Percentiles rank a stretch among this genome's conserved stretches.
Evolutionary conservation across 441 rosid species (phyloP).

Genomic region (Gossypium schwendimanii): DNA sequence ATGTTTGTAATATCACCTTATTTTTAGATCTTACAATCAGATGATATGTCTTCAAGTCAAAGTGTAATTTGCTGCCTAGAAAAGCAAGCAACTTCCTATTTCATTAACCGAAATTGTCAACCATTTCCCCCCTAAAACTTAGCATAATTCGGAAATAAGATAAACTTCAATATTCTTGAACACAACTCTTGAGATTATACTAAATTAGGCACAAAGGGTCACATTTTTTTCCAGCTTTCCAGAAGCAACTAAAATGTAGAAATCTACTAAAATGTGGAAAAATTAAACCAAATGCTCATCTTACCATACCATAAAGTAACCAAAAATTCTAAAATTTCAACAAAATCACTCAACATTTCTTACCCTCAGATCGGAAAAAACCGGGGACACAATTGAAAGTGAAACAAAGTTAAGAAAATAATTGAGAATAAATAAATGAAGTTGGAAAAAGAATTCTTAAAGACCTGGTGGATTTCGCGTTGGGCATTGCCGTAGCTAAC

Average conservation of each 20-base stretch:
- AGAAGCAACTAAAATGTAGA: background rate
- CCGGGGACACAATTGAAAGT: background rate
- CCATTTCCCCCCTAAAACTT: background rate
- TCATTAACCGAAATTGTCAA: background rate
- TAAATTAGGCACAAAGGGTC: background rate
- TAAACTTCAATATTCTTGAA: background rate
- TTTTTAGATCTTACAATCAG: background rate
- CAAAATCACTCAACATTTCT: background rate
- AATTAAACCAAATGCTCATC: background rate
- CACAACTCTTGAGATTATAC: background rate
- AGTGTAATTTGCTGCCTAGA: background rate
- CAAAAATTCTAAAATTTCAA: background rate
- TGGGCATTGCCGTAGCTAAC: slow-evolving; percentile 73
- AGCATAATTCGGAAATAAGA: background rate
- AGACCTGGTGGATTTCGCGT: slow-evolving; percentile 82
- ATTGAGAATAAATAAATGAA: background rate
- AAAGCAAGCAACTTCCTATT: background rate
- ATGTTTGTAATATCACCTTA: background rate
- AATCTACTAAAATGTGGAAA: no score
- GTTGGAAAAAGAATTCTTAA: background rate
- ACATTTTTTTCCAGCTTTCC: background rate
- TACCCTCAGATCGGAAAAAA: background rate
- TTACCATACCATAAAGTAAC: background rate
- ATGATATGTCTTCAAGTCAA: background rate
- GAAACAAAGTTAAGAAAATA: background rate